Percentiles rank a stretch among this genome's conserved stretches.
Evolutionary conservation across 2,329 filamentous ascomycete species (phyloP).

Genomic region (Ophiostoma sp.): DNA sequence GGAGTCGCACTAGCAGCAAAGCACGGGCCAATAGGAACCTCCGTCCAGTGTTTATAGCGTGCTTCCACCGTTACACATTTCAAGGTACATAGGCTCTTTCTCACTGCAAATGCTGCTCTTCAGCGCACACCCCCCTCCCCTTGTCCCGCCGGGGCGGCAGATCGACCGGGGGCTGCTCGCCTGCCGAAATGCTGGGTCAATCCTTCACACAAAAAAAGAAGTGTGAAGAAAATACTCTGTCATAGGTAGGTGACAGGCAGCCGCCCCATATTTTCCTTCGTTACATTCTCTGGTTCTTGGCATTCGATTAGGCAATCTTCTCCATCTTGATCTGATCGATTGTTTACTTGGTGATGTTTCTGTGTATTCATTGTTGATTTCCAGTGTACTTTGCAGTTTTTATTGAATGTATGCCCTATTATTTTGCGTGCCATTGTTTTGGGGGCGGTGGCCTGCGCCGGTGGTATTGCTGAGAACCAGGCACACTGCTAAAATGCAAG

Average conservation of each 20-base stretch:
- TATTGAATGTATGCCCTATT: too few species aligned
- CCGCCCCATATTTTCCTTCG: constrained; percentile 2
- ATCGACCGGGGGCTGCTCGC: constrained; percentile 27
- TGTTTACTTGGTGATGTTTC: constrained; percentile 7
- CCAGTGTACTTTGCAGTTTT: too few species aligned
- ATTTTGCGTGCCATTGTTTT: too few species aligned
- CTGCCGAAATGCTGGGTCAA: constrained; percentile 25
- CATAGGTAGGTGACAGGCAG: neutral
- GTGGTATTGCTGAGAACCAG: too few species aligned
- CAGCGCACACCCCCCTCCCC: constrained; percentile 14
- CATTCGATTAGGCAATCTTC: neutral
- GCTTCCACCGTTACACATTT: constrained; percentile 1
- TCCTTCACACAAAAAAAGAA: neutral
- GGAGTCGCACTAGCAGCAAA: constrained; percentile 1
- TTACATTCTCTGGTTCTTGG: neutral
- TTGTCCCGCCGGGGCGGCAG: constrained; percentile 26
- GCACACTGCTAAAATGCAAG: neutral
- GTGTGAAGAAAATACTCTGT: neutral
- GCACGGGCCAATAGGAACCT: constrained; percentile 12
- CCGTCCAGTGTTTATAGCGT: constrained; percentile 8
- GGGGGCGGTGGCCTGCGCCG: too few species aligned
- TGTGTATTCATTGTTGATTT: neutral
- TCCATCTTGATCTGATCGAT: neutral
- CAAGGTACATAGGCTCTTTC: neutral
- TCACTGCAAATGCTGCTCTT: neutral